Evolutionary conservation across 2,329 filamentous ascomycete genomes (phyloP).

Genomic region (Beauveria asiatica): DNA sequence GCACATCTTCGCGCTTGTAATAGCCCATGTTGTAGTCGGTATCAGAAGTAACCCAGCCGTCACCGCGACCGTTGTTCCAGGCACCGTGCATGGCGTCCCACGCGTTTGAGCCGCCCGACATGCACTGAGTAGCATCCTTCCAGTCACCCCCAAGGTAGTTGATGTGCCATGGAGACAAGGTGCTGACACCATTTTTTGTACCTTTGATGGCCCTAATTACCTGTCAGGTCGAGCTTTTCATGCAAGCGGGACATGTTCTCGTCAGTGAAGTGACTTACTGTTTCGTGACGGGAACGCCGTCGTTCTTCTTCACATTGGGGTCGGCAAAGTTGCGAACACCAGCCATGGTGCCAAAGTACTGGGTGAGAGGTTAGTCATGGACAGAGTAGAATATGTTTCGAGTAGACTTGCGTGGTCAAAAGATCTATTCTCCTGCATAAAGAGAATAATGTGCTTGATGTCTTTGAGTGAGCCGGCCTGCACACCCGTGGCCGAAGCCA

Average conservation of each 20-base stretch:
- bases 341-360: conserved; percentile 47
- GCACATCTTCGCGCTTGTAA: conserved; percentile 40
- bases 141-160: conserved; percentile 41
- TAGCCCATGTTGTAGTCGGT: conserved; percentile 33
- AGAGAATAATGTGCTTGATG: conserved; percentile 48
- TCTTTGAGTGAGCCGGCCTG: conserved; percentile 35
- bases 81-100: conserved; percentile 43
- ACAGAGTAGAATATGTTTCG: not conserved
- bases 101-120: conserved; percentile 41
- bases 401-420: conserved; percentile 23
- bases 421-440: conserved; percentile 41
- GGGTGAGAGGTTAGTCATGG: not conserved
- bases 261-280: conserved; percentile 28
- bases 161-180: conserved; percentile 41
- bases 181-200: conserved; percentile 31
- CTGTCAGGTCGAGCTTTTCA: not conserved
- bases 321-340: conserved; percentile 47
- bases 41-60: conserved; percentile 34
- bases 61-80: conserved; percentile 40
- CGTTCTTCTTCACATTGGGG: conserved; percentile 20
- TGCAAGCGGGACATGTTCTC: not conserved
- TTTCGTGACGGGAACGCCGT: conserved; percentile 37
- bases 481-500: conserved; percentile 16
- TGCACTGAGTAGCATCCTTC: conserved; percentile 41
- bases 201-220: conserved; percentile 25